Evolutionary conservation across 2,329 filamentous ascomycete species (phyloP), one percentile per base, ranked within the genome.

Genomic region (Epichloe coenophiala): DNA sequence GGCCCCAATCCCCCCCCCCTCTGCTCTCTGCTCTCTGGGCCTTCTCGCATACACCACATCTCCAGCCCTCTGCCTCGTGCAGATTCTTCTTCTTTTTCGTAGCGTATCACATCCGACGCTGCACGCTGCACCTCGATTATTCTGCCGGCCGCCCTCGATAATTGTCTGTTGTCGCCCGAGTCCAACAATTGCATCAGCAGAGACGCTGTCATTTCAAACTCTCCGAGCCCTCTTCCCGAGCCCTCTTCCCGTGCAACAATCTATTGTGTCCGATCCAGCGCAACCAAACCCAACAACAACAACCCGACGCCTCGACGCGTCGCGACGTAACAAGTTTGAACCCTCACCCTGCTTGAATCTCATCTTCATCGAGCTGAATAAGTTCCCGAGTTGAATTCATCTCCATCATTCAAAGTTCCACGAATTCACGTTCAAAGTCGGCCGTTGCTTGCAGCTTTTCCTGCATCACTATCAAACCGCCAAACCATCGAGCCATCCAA

Each of bases 11-110:
- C 31, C 45, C 37, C 37, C 23, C 21, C 23, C 23, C 23, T 17
- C 17, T 17, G 17, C 19, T 3, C 9, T 31, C 31, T 9, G 8
- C 8, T 8, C 31, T 31, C 9, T 11, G 3, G 31, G 8, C 31
- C 48, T 45, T 48, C 45, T 43, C 33, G 45, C 45, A 48, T 37
- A 27, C 21, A 47, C 36, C 51, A 40, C 51, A 45, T 51, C 41
- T 21, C 48, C 51, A 42, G 37, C 40, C 39, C 19, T 50, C 42
- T 52, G 50, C 50, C 43, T 43, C 19, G 38, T 27, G 50, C 47
- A 49, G 47, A 49, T 37, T 15, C 15, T 11, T 19, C 8, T 33
- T 36, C 31, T 35, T 47, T 33, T 37, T 21, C 40, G 45, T 37
- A 43, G 36, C 42, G 23, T 41, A 39, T 38, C 35, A 39, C 21